Base-by-base conservation (phyloP, 2,329 filamentous ascomycete species). In the Beauveria pseudobassiana region DNA sequence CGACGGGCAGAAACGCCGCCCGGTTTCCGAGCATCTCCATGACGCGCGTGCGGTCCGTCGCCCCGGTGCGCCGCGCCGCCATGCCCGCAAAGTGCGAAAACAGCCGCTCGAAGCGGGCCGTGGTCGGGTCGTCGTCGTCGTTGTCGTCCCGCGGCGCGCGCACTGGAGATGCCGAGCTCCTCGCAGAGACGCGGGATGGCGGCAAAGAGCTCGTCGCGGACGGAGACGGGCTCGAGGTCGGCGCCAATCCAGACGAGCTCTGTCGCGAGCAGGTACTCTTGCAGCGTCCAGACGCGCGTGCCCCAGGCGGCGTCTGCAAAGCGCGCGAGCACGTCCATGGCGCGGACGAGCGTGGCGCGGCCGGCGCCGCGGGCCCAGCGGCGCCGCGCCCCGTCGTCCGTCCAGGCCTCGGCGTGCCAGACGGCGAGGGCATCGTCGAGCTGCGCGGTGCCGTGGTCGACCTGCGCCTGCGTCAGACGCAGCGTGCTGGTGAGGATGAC, bases 1-100 rank as follows among this genome's bases (percentile, higher is more conserved):
- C 54, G 54, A 57, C 54, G 26, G 54, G 54, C 26, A 57, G 26
- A 24, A 38, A 57, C 24, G 54, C 54, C 22, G 9, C n/a, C 5
- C 54, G 54, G 20, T 57, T 57, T 1, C 54, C 54, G 42, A 57
- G 54, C 54, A 57, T 46, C 43, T 57, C 54, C 54, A 57, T 57
- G 20, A 57, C 54, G 14, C 54, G 34, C 28, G 54, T 57, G 20
- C 40, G 54, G 20, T 57, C 54, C 5, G 22, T 48, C 10, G 42
- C 54, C 12, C 26, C 42, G 42, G 28, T 48, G 20, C 54, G 54
- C 12, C 30, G 54, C 9, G 54, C 54, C 20, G 54, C 54, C 54
- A 57, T 57, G 26, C 54, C 54, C 5, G 54, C 14, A 34, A 57
- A 57, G 20, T 57, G 54, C 20, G 54, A 57, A 34, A 57, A 57